Base-by-base conservation (phyloP, 176 grass and related monocot genomes). In the Carex littledalei region DNA sequence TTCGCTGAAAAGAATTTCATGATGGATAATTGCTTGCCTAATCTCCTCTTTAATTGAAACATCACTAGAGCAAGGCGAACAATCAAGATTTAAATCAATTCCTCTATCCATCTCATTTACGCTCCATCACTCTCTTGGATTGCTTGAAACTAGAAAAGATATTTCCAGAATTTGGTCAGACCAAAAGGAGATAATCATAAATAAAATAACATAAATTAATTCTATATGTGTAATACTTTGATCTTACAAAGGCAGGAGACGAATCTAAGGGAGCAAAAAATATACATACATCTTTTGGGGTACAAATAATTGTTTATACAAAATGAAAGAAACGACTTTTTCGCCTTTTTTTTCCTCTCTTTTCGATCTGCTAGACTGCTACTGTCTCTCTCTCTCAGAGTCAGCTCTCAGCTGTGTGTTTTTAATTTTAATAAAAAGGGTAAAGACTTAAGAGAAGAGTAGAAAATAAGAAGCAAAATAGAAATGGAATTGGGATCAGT, bases 251-350 rank as follows among this genome's bases (percentile, higher is more conserved):
- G n/a, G n/a, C n/a, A n/a, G n/a, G n/a, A 81, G 78, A 59, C 34
- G 61, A 83, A 83, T 67, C 58, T 32, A 50, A 62, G 21, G 34
- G 16, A 41, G 20, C 56, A 83, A 67, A 83, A 82, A 47, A 66
- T 56, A 45, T 67, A 50, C 10, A 50, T 50, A 50, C 34, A 83
- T 22, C 63, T 83, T 83, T 83, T 18, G 3, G 78, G 81, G 61
- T 47, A 83, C 61, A 83, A 83, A 83, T 83, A 83, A 69, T 83
- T 83, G 81, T 47, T 35, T 69, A 67, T 83, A 83, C 61, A 68
- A 43, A 69, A 69, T 54, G 63, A 47, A 81, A 81, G 79, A 83
- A 69, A 31, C 35, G 41, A 83, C 61, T 64, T 67, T 83, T 61
- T 53, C 20, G 31, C 24, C 39, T 65, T 65, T 62, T 32, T 17